These are phyloP conservation scores for Ceratocystis diversiconidia DNA, from an alignment of 2,329 filamentous ascomycete genomes.

Conservation along the genomic window DNA sequence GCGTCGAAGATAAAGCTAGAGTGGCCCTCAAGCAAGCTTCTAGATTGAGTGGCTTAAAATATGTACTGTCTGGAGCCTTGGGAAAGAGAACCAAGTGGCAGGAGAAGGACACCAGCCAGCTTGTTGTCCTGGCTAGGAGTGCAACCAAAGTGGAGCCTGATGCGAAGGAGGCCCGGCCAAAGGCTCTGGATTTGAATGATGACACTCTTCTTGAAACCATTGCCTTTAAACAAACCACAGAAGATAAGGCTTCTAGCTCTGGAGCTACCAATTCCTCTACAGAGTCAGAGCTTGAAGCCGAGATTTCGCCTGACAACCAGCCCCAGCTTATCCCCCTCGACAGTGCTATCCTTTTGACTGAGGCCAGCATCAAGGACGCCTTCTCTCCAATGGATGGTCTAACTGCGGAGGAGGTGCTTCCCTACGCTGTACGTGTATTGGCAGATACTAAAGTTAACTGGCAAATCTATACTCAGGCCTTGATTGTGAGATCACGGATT, in stretches of 20 bases:
- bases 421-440: conserved; percentile 78
- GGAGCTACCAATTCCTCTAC: background rate
- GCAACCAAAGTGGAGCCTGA: conserved; percentile 22
- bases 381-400: conserved; percentile 69
- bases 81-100: conserved; percentile 77
- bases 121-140: conserved; percentile 82
- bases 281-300: conserved; percentile 35
- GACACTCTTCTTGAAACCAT: conserved; percentile 86
- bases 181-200: conserved; percentile 69
- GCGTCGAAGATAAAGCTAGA: conserved; percentile 60
- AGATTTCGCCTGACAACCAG: conserved; percentile 63
- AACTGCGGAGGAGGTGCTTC: conserved; percentile 84
- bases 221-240: conserved; percentile 45
- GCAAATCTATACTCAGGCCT: conserved; percentile 91
- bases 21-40: conserved; percentile 57
- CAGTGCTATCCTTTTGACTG: conserved; percentile 79
- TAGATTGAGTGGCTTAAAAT: conserved; percentile 54
- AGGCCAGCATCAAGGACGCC: conserved; percentile 77
- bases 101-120: conserved; percentile 66
- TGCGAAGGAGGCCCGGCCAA: conserved; percentile 33
- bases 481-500: conserved; percentile 78
- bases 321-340: conserved; percentile 71
- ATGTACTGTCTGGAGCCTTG: conserved; percentile 70
- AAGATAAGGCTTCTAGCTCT: conserved; percentile 35
- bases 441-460: conserved; percentile 86